Evolutionary conservation across 352 stramenopile species (phyloP).

Genomic region (Phytophthora fragariae): DNA sequence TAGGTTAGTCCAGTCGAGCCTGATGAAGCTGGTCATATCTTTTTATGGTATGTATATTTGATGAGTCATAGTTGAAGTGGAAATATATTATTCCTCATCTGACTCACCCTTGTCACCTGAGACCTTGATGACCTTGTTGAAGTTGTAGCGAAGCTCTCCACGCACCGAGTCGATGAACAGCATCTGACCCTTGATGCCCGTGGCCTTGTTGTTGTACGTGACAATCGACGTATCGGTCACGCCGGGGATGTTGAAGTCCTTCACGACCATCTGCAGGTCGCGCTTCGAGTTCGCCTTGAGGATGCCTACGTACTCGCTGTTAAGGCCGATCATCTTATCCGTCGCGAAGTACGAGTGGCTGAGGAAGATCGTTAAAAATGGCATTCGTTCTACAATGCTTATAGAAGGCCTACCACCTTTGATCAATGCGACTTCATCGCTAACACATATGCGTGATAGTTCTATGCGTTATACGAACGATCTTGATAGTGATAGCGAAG

Average conservation of each 20-base stretch:
- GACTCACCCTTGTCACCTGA: background rate
- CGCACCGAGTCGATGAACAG: constrained; percentile 18
- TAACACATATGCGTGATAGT: no score
- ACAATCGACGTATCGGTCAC: constrained; percentile 2
- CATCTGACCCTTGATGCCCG: constrained; percentile 4
- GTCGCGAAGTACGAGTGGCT: background rate
- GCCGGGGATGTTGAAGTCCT: constrained; percentile 22
- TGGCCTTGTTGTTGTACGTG: constrained; percentile 4
- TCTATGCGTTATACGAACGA: no score
- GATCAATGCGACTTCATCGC: no score
- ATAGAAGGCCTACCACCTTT: no score
- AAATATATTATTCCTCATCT: constrained; percentile 1
- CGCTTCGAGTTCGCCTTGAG: constrained; percentile 25
- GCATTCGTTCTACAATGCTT: no score
- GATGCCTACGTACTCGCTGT: constrained; percentile 7
- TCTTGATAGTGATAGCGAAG: no score
- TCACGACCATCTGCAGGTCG: constrained; percentile 26
- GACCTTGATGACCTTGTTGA: constrained; percentile 8
- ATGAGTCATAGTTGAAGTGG: constrained; percentile 2
- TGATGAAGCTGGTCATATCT: constrained; percentile 19
- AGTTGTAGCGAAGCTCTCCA: constrained; percentile 18
- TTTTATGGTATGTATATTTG: constrained; percentile 17
- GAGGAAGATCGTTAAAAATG: constrained; percentile 1
- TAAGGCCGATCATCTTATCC: background rate
- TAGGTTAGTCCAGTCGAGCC: constrained; percentile 19